Conservation (phyloP, 2,329 filamentous ascomycete species). For the Talaromyces sp. region DNA sequence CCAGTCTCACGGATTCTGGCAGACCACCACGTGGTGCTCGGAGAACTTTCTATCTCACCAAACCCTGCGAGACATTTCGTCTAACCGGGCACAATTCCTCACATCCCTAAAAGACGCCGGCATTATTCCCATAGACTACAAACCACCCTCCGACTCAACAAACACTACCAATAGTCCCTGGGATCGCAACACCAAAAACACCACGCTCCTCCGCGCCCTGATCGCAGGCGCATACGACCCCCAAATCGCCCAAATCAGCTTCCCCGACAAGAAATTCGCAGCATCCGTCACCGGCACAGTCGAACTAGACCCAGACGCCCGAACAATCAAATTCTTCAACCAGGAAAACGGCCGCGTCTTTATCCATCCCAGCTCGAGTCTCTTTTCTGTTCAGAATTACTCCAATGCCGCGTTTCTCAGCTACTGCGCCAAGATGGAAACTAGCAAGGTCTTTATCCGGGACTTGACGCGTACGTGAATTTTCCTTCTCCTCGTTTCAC, state of each 20-base stretch:
- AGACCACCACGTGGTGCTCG: conserved; percentile 66
- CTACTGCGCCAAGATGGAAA: conserved; percentile 90
- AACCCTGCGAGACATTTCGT: conserved; percentile 80
- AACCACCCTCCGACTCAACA: conserved; percentile 25
- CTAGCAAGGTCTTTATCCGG: conserved; percentile 83
- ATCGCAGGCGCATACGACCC: conserved; percentile 72
- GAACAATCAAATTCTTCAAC: conserved; percentile 88
- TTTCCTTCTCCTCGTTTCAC: not conserved
- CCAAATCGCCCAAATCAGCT: conserved; percentile 84
- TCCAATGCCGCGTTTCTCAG: conserved; percentile 71
- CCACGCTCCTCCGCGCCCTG: conserved; percentile 59
- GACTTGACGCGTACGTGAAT: conserved; percentile 73
- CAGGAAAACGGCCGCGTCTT: conserved; percentile 84
- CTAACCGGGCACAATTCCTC: conserved; percentile 80
- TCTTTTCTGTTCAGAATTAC: conserved; percentile 79
- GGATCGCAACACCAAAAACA: conserved; percentile 31
- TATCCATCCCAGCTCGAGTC: conserved; percentile 79
- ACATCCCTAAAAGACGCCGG: conserved; percentile 80
- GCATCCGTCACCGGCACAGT: conserved; percentile 82
- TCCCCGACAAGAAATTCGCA: conserved; percentile 94
- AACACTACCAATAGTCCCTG: conserved; percentile 39
- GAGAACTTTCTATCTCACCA: conserved; percentile 79
- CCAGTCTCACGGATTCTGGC: conserved; percentile 39
- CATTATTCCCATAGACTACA: conserved; percentile 58
- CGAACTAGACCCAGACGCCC: conserved; percentile 86